These are phyloP conservation scores for Peltaster fructicola DNA, from an alignment of 2,329 filamentous ascomycete species.

Conservation along the genomic window DNA sequence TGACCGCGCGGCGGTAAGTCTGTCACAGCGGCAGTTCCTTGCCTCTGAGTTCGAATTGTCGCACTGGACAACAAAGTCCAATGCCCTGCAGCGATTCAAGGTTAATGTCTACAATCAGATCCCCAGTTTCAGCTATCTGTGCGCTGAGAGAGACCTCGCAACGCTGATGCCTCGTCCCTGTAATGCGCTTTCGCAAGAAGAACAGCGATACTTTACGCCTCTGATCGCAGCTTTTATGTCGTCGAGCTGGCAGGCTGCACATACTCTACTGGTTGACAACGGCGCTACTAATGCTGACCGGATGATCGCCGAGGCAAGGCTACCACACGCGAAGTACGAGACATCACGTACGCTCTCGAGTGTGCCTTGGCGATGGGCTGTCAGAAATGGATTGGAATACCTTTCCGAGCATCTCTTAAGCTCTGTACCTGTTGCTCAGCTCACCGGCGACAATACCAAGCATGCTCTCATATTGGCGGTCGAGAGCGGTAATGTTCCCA, in stretches of 20 bases:
- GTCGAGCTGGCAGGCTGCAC: slow-evolving; percentile 2
- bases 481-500: no score
- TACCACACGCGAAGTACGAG: background rate
- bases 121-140: slow-evolving; percentile 3
- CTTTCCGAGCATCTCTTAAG: slow-evolving; percentile 1
- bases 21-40: slow-evolving; percentile 19
- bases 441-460: background rate
- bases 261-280: slow-evolving; percentile 1
- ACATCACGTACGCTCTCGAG: background rate
- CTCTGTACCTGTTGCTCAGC: background rate
- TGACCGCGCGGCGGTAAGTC: slow-evolving; percentile 16
- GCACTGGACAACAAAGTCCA: background rate
- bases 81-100: background rate
- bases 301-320: slow-evolving; percentile 2
- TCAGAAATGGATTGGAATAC: slow-evolving; percentile 1
- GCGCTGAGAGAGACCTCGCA: slow-evolving; percentile 3
- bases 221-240: slow-evolving; percentile 2
- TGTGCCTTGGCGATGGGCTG: slow-evolving; percentile 1
- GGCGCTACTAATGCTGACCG: background rate
- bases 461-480: no score
- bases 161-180: slow-evolving; percentile 3
- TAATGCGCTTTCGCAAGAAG: slow-evolving; percentile 1
- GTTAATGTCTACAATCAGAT: background rate
- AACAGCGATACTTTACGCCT: slow-evolving; percentile 1
- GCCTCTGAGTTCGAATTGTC: background rate